Base-by-base conservation (phyloP, 805 yeast genomes). In the Zygotorulaspora danielsina region DNA sequence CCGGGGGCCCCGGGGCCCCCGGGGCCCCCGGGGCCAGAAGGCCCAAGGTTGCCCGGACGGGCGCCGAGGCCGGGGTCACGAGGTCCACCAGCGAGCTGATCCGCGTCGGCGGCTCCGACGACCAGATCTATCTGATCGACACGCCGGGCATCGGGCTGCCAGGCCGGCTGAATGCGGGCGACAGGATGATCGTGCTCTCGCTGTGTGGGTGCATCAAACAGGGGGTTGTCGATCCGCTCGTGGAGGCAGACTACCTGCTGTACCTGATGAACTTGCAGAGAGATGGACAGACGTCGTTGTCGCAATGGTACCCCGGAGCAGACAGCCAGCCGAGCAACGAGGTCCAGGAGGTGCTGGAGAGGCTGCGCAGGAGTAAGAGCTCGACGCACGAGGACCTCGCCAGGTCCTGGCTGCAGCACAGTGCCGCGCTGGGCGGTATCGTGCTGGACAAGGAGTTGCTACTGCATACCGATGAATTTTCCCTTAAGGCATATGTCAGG, bases 91-190 rank as follows among this genome's bases (percentile, higher is more conserved):
- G 90, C 38, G 90, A 84, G 45, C 70, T 81, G 38, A 84, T 93
- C 25, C 66, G 81, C 39, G 69, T 93, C 10, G 39, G 38, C 35
- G 26, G 64, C 72, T 8, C 10, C 30, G 61, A 66, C 8, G 51
- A 57, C 30, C 78, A 76, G 22, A 72, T 90, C 2, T 71, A 78
- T 42, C 67, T 89, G 6, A 78, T 84, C 50, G 98, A 93, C 57
- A 84, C 97, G 0, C 98, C 98, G 0, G 98, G 98, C 1, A 89
- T 93, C 3, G 77, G 86, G 41, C 62, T 87, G 9, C 97, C 98
- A 0, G 65, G 56, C 1, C 76, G 78, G 15, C 44, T 51, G 8
- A 84, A 79, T 7, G 72, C 74, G 44, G 76, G 78, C 45, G 77
- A 79, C 45, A 77, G 87, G 1, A 85, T 89, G 93, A 65, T 90